Conservation (phyloP, 257 asterid species). For the Hygrophila difformis region DNA sequence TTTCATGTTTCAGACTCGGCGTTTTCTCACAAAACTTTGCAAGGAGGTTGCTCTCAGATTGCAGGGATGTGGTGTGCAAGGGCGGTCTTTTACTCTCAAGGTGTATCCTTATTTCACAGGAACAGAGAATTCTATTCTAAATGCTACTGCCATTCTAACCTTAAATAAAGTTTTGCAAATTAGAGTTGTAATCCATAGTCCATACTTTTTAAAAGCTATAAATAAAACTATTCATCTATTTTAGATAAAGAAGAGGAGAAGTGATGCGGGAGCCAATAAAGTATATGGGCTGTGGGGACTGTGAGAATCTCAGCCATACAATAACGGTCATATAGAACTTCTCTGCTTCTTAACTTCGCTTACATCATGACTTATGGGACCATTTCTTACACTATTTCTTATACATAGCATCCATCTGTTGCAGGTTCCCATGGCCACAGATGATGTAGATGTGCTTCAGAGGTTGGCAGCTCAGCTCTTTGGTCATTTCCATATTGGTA, state of each 20-base stretch:
- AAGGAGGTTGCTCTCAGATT: constrained; percentile 89
- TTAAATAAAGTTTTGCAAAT: too few species aligned
- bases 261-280: constrained; percentile 85
- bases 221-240: too few species aligned
- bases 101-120: constrained; percentile 25
- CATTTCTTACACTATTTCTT: constrained; percentile 4
- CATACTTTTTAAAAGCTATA: too few species aligned
- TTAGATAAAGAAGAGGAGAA: constrained; percentile 84
- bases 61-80: constrained; percentile 77
- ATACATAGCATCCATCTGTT: too few species aligned
- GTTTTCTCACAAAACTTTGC: constrained; percentile 55
- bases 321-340: constrained; percentile 50
- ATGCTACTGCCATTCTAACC: neutral
- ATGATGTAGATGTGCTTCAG: constrained; percentile 69
- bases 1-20: constrained; percentile 47
- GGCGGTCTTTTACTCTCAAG: constrained; percentile 87
- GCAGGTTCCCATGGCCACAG: constrained; percentile 82
- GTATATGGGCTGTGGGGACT: constrained; percentile 92
- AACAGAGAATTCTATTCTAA: neutral
- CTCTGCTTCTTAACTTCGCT: constrained; percentile 7
- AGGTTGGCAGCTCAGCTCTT: constrained; percentile 75
- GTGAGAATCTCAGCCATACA: constrained; percentile 90
- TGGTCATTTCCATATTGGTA: constrained; percentile 78
- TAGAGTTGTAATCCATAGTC: too few species aligned
- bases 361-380: neutral